A percentile compares a stretch with the other conserved stretches of the same genome.
These are phyloP conservation scores for Paracamarosporium sp. DNA, from an alignment of 2,329 filamentous ascomycete genomes.

Conservation along the genomic window DNA sequence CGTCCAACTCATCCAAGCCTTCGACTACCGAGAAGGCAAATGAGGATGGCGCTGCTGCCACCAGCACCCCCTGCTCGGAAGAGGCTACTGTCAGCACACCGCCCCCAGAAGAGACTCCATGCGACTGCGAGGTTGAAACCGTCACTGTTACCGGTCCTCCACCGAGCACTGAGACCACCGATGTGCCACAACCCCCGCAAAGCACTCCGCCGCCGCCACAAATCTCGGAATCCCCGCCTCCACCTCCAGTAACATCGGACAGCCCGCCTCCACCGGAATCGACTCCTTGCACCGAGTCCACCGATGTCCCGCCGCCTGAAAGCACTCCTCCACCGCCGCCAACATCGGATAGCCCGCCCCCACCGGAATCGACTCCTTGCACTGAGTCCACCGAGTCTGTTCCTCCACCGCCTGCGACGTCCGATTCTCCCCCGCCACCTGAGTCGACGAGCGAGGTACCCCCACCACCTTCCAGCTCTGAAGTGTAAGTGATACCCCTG, in stretches of 20 bases:
- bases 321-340: background rate
- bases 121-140: slow-evolving; percentile 22
- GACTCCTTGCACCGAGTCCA: background rate
- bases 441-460: background rate
- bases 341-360: background rate
- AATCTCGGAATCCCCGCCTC: background rate
- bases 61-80: slow-evolving; percentile 9
- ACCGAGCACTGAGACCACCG: slow-evolving; percentile 2
- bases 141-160: slow-evolving; percentile 24
- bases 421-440: background rate
- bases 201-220: background rate
- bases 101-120: slow-evolving; percentile 9
- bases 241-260: background rate
- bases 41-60: slow-evolving; percentile 1
- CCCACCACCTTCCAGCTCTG: slow-evolving; percentile 1
- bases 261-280: slow-evolving; percentile 1
- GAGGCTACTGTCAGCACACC: slow-evolving; percentile 13
- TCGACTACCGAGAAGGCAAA: background rate
- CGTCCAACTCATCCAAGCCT: background rate
- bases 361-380: background rate
- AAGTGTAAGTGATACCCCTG: background rate
- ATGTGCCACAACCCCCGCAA: background rate
- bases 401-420: background rate
- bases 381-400: background rate
- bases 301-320: background rate